These are phyloP conservation scores for Cordyceps tenuipes DNA, from an alignment of 2,329 filamentous ascomycete species.

Conservation along the genomic window DNA sequence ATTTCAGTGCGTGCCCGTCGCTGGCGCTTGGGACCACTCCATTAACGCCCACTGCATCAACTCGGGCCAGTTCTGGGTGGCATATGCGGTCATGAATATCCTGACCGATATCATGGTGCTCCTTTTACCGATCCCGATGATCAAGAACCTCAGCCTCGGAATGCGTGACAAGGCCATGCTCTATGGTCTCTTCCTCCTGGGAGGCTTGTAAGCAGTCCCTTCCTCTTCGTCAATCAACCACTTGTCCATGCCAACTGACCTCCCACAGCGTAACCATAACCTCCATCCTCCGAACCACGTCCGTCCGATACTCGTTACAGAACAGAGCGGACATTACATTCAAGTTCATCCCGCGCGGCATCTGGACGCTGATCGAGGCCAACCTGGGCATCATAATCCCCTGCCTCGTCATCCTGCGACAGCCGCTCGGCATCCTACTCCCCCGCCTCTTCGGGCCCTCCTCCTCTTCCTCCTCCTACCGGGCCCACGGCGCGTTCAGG, in stretches of 20 bases:
- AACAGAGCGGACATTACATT: constrained; percentile 24
- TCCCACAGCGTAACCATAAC: constrained; percentile 24
- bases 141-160: constrained; percentile 25
- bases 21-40: constrained; percentile 32
- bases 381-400: constrained; percentile 30
- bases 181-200: constrained; percentile 29
- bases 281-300: constrained; percentile 29
- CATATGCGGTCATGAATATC: constrained; percentile 34
- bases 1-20: constrained; percentile 38
- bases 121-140: constrained; percentile 26
- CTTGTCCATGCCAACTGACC: not conserved
- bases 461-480: not conserved
- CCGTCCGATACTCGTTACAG: constrained; percentile 23
- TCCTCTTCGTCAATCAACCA: too few relatives aligned
- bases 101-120: constrained; percentile 29
- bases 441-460: constrained; percentile 15
- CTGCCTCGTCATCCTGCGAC: constrained; percentile 24
- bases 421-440: constrained; percentile 15
- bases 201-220: constrained; percentile 25
- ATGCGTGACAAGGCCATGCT: constrained; percentile 26
- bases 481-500: not conserved
- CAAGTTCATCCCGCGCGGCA: constrained; percentile 18
- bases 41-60: constrained; percentile 34
- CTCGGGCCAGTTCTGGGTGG: constrained; percentile 35
- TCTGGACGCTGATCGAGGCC: constrained; percentile 31